Evolutionary conservation across 306 rosid genomes (phyloP).

Genomic region (Quercus ilex): DNA sequence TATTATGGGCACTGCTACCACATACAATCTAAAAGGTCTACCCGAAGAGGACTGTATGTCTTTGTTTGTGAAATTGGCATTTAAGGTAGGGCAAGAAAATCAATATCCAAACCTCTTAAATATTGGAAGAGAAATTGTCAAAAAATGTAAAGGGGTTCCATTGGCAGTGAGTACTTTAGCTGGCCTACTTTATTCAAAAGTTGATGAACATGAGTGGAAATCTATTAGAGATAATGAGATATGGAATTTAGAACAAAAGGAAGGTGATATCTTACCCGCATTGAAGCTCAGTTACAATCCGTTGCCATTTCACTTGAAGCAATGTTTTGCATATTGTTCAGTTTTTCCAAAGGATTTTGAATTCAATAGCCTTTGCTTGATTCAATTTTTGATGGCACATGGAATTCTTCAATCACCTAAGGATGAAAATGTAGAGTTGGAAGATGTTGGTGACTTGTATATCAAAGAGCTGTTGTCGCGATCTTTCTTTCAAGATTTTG

Average conservation of each 20-base stretch:
- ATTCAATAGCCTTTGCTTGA: background rate
- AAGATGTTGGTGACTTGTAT: background rate
- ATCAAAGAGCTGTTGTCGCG: background rate
- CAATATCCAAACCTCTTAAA: too few species aligned
- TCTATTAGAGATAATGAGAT: conserved; percentile 12
- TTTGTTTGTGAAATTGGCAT: too few species aligned
- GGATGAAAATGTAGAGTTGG: background rate
- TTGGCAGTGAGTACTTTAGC: too few species aligned
- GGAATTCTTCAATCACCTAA: background rate
- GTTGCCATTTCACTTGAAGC: conserved; percentile 15
- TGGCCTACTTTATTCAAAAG: background rate
- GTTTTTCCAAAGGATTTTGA: background rate
- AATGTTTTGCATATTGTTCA: conserved; percentile 16
- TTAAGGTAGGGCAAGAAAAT: too few species aligned
- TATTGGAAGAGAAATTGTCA: too few species aligned
- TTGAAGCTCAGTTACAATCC: conserved; percentile 21
- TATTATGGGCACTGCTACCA: too few species aligned
- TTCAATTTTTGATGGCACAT: conserved; percentile 22
- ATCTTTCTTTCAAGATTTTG: too few species aligned
- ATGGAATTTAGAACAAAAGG: conserved; percentile 14
- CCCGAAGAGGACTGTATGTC: too few species aligned
- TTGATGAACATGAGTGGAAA: background rate
- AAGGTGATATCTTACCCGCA: conserved; percentile 8
- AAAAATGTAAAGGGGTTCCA: too few species aligned
- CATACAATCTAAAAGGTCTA: too few species aligned